Evolutionary conservation across 495 filamentous ascomycete species (phyloP).

Genomic region (Penicillium tannophilum): DNA sequence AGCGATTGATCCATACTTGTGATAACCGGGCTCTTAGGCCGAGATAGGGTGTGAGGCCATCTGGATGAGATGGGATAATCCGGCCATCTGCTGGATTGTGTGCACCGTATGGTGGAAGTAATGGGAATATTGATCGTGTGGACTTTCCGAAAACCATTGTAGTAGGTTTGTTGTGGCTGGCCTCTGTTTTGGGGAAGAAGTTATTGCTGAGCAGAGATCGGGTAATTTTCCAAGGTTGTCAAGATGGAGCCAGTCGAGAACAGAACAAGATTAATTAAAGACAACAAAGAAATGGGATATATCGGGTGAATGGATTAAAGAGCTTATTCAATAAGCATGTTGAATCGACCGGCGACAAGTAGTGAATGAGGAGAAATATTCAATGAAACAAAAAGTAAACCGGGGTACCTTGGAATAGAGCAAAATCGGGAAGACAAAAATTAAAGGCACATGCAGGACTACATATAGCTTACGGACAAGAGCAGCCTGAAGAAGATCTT

Average conservation of each 20-base stretch:
- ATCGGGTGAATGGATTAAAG: constrained; percentile 17
- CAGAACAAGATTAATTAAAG: background rate
- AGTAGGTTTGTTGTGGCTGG: background rate
- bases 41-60: constrained; percentile 92
- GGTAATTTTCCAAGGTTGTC: background rate
- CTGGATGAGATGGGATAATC: constrained; percentile 53
- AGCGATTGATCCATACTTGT: constrained; percentile 95
- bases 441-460: background rate
- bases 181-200: background rate
- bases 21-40: constrained; percentile 87
- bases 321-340: constrained; percentile 14
- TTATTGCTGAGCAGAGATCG: background rate
- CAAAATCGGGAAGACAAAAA: background rate
- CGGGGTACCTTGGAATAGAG: background rate
- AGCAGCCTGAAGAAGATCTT: background rate
- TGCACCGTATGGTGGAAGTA: constrained; percentile 49
- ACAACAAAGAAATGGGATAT: background rate
- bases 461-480: background rate
- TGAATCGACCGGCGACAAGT: constrained; percentile 10
- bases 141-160: constrained; percentile 39
- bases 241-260: background rate
- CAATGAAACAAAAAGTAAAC: constrained; percentile 1
- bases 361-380: constrained; percentile 19
- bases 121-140: constrained; percentile 39
- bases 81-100: constrained; percentile 38